A percentile compares a stretch with the other conserved stretches of the same genome.
phyloP scores from a whole-genome alignment of 2,329 filamentous ascomycete genomes.

The Sporothrix curviconia region DNA sequence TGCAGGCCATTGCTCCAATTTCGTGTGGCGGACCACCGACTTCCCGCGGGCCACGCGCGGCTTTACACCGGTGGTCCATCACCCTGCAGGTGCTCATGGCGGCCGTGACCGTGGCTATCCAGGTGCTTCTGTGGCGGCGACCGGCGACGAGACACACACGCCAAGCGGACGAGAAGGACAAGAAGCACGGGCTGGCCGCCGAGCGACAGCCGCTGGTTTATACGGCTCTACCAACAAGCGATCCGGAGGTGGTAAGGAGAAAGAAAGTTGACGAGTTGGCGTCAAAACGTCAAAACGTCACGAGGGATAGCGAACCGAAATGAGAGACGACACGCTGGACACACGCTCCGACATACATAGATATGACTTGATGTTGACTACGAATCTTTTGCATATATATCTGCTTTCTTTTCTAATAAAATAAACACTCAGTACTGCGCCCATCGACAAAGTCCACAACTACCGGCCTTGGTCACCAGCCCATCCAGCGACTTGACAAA shows the following conservation, averaged over 20 bases:
- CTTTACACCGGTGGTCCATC: constrained; percentile 32
- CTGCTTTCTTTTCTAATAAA: neutral
- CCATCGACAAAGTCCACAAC: constrained; percentile 8
- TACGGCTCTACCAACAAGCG: neutral
- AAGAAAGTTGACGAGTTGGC: too few species aligned
- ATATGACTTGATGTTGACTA: too few species aligned
- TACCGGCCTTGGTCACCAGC: neutral
- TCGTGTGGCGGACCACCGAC: constrained; percentile 36
- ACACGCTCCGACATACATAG: too few species aligned
- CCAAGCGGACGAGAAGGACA: neutral
- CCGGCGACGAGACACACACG: neutral
- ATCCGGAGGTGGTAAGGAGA: neutral
- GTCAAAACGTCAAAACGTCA: too few species aligned
- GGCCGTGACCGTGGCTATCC: constrained; percentile 24
- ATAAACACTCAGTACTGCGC: neutral
- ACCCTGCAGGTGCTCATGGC: constrained; percentile 29
- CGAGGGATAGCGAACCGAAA: too few species aligned
- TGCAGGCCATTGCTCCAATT: constrained; percentile 31
- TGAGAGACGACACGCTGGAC: too few species aligned
- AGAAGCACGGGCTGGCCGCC: neutral
- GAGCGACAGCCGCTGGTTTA: neutral
- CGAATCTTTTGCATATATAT: neutral
- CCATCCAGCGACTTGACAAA: constrained; percentile 34
- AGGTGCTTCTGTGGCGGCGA: constrained; percentile 28
- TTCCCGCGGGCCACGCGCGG: constrained; percentile 33